Percentiles rank a stretch among this genome's conserved stretches.
phyloP scores from a whole-genome alignment of 2,329 filamentous ascomycete genomes.

The Piedraia hortae region DNA sequence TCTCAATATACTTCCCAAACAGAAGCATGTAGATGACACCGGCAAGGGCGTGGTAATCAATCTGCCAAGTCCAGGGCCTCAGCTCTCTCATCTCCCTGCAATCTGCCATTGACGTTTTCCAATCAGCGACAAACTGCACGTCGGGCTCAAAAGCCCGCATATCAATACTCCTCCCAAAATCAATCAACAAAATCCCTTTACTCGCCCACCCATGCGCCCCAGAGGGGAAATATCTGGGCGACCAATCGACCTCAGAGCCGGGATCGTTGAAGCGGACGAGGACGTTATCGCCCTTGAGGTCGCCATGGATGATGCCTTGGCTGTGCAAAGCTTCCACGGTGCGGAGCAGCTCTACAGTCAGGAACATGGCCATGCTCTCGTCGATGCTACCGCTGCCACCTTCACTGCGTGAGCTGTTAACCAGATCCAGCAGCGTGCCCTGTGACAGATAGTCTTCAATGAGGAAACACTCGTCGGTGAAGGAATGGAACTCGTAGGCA shows the following conservation, averaged over 20 bases:
- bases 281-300: conserved; percentile 88
- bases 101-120: conserved; percentile 66
- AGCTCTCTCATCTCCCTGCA: conserved; percentile 90
- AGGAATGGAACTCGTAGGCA: conserved; percentile 77
- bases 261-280: conserved; percentile 49
- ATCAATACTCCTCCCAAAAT: conserved; percentile 85
- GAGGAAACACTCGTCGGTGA: conserved; percentile 68
- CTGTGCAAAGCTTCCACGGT: conserved; percentile 68
- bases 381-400: conserved; percentile 54
- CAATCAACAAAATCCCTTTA: conserved; percentile 66
- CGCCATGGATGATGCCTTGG: conserved; percentile 61
- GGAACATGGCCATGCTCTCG: conserved; percentile 82
- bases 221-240: conserved; percentile 39
- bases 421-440: conserved; percentile 78
- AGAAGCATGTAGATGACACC: conserved; percentile 68
- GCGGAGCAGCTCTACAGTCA: conserved; percentile 68
- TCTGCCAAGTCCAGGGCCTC: conserved; percentile 88
- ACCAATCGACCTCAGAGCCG: conserved; percentile 20
- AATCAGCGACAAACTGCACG: conserved; percentile 81
- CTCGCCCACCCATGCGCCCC: conserved; percentile 52
- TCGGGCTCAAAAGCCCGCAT: conserved; percentile 55
- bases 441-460: conserved; percentile 69
- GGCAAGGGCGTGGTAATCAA: conserved; percentile 83
- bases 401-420: conserved; percentile 50
- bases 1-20: conserved; percentile 89